Evolutionary conservation across 2,329 filamentous ascomycete genomes (phyloP), one percentile per base, ranked within the genome.

Genomic region (Xylariaceae sp.): DNA sequence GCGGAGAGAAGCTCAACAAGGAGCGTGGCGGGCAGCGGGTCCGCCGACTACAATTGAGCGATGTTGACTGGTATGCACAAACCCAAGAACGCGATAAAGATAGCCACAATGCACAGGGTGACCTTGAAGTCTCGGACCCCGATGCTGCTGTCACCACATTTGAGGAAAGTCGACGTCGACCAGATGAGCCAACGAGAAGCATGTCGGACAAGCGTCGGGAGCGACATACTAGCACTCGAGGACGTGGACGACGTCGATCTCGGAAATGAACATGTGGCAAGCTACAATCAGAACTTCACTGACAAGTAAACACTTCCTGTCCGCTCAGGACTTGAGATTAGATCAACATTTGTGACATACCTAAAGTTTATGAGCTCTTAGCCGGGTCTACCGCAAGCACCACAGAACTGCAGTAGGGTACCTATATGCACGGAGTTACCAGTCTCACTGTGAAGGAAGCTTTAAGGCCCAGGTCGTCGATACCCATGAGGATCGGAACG

Each of bases 21-120:
- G 85, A 85, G 55, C 83, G 86, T 44, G 80, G 79, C 61, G 83
- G 85, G 48, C 90, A 95, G 66, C 85, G 91, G 53, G 83, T 87
- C 47, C 82, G 93, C 60, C 95, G 95, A 68, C 75, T 98, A 49
- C 92, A 97, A 65, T 79, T 97, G 48, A 95, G 89, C 68, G 93
- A 98, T 68, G 88, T 98, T 66, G 92, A 98, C 68, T 98, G 93
- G 93, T 96, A 92, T 73, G 74, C 55, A 49, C 56, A 43, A 49
- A 53, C 59, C 57, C 58, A 50, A 19, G 17, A 52, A 54, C 45
- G 39, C 41, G 54, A 48, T 25, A 48, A 42, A 12, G 49, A 27
- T 43, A 32, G 27, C 33, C 41, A 37, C 35, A 10, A 34, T 37
- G 19, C 22, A 21, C 29, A 48, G 44, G 34, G 46, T 40, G 32